Evolutionary conservation across 371 early-diverging fungal genomes (phyloP).

Genomic region (Rhizopus stolonifer): DNA sequence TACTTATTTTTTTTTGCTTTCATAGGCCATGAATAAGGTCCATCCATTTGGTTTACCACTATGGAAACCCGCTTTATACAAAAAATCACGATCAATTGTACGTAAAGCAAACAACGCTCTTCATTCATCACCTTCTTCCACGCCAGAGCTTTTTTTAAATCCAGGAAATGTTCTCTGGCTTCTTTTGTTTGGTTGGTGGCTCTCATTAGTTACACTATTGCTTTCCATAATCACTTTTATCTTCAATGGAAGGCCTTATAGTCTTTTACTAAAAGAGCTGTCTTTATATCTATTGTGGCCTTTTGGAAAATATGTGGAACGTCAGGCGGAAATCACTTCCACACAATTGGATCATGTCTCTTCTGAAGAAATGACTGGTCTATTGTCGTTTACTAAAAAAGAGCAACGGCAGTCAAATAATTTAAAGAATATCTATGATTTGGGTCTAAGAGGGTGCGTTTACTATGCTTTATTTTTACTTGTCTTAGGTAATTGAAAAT

Average conservation of each 20-base stretch:
- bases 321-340: slow-evolving; percentile 32
- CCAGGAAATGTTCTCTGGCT: slow-evolving; percentile 87
- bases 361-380: slow-evolving; percentile 31
- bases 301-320: slow-evolving; percentile 88
- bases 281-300: slow-evolving; percentile 89
- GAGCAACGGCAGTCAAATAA: slow-evolving; percentile 1
- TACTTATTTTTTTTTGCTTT: neutral
- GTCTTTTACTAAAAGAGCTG: slow-evolving; percentile 58
- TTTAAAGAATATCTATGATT: slow-evolving; percentile 9
- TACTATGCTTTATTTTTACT: slow-evolving; percentile 57
- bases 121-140: slow-evolving; percentile 71
- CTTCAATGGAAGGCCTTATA: slow-evolving; percentile 55
- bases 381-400: slow-evolving; percentile 13
- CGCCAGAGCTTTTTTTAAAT: slow-evolving; percentile 60
- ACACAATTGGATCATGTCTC: neutral
- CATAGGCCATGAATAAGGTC: slow-evolving; percentile 70
- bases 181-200: slow-evolving; percentile 90
- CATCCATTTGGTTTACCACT: slow-evolving; percentile 94
- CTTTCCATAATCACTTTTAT: slow-evolving; percentile 49
- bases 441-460: slow-evolving; percentile 43
- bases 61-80: slow-evolving; percentile 97
- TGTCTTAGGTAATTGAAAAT: slow-evolving; percentile 41
- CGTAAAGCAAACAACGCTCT: slow-evolving; percentile 77
- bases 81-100: slow-evolving; percentile 87
- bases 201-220: slow-evolving; percentile 62